Evolutionary conservation across 1,139 yeast genomes (phyloP).

Genomic region (Meyerozyma elateridarum): DNA sequence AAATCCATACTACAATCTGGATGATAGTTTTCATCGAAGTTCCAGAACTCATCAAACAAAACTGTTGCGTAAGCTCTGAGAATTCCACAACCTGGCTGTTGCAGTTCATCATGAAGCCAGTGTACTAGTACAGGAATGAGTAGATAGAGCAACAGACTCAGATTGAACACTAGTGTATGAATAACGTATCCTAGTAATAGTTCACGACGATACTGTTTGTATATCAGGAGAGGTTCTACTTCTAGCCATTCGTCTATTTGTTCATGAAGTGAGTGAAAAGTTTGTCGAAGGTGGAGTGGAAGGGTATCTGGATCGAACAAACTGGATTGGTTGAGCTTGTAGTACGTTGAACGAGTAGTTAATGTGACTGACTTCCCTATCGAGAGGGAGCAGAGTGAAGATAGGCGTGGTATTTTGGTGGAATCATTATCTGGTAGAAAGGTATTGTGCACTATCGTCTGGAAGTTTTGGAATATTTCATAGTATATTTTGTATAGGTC

Average conservation of each 20-base stretch:
- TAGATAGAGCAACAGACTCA: slow-evolving; percentile 25
- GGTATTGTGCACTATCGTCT: slow-evolving; percentile 19
- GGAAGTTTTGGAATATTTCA: slow-evolving; percentile 31
- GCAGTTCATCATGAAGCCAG: slow-evolving; percentile 30
- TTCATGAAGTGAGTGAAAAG: slow-evolving; percentile 22
- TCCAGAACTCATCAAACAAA: slow-evolving; percentile 21
- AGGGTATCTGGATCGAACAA: slow-evolving; percentile 31
- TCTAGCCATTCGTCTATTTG: slow-evolving; percentile 39
- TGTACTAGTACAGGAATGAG: slow-evolving; percentile 34
- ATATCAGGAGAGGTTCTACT: slow-evolving; percentile 25
- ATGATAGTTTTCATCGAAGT: slow-evolving; percentile 19
- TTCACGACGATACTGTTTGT: slow-evolving; percentile 18
- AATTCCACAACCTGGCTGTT: slow-evolving; percentile 5
- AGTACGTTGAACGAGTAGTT: slow-evolving; percentile 32
- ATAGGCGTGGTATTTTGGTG: slow-evolving; percentile 17
- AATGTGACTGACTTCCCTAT: slow-evolving; percentile 32
- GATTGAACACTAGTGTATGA: slow-evolving; percentile 31
- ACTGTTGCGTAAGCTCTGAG: slow-evolving; percentile 10
- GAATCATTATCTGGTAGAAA: slow-evolving; percentile 6
- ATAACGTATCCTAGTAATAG: slow-evolving; percentile 32
- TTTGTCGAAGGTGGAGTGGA: slow-evolving; percentile 19
- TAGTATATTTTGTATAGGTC: slow-evolving; percentile 25
- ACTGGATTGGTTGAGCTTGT: slow-evolving; percentile 25
- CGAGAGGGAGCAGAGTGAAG: slow-evolving; percentile 25
- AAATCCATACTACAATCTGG: slow-evolving; percentile 10